Evolutionary conservation across 768 basidiomycete species (phyloP).

Genomic region (Calocera viscosa): DNA sequence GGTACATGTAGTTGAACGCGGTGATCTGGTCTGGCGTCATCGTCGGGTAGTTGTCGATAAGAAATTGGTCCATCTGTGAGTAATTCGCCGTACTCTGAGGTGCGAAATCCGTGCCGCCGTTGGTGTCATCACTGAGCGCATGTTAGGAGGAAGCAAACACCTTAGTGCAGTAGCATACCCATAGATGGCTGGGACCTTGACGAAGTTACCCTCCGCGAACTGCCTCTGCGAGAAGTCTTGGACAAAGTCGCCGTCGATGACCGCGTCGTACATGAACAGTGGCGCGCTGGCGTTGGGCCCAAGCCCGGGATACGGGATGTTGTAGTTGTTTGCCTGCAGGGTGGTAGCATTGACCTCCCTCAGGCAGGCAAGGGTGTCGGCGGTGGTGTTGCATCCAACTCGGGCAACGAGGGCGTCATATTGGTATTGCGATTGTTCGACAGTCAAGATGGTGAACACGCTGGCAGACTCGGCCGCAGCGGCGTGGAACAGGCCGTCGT

Average conservation of each 20-base stretch:
- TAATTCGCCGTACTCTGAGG: background rate
- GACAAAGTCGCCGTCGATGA: background rate
- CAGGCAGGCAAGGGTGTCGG: constrained; percentile 33
- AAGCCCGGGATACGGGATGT: background rate
- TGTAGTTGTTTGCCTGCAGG: constrained; percentile 22
- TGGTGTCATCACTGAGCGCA: background rate
- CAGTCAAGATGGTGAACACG: background rate
- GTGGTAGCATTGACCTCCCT: constrained; percentile 25
- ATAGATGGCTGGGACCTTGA: background rate
- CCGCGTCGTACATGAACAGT: background rate
- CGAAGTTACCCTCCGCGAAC: background rate
- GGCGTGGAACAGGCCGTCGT: constrained; percentile 12
- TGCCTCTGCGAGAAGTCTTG: background rate
- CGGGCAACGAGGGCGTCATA: background rate
- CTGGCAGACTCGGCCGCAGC: background rate
- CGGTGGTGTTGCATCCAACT: constrained; percentile 28
- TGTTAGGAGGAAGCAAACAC: background rate
- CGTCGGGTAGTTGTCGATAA: background rate
- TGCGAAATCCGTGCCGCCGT: background rate
- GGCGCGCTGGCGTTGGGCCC: background rate
- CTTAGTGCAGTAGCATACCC: background rate
- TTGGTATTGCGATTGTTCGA: background rate
- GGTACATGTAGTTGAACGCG: background rate
- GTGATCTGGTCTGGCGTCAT: background rate
- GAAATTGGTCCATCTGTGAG: background rate